Conservation (phyloP, 371 early-diverging fungal genomes). For the Smittium culicis region DNA sequence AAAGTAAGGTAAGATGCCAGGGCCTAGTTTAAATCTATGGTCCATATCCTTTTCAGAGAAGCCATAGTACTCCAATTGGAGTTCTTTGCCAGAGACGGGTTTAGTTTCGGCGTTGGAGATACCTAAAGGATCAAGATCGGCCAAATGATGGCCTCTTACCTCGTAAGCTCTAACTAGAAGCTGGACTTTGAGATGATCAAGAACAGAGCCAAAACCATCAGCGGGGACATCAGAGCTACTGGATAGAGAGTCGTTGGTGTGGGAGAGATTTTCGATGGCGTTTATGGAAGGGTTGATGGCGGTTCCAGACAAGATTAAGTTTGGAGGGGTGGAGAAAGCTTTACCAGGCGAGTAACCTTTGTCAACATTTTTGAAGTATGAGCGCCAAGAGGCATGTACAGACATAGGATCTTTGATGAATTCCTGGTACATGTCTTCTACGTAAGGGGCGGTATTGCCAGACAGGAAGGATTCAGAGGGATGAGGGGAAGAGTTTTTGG, state of each 20-base stretch:
- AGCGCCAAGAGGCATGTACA: conserved; percentile 93
- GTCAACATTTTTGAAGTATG: conserved; percentile 84
- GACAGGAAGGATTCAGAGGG: conserved; percentile 51
- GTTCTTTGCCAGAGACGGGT: conserved; percentile 57
- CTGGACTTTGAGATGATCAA: conserved; percentile 96
- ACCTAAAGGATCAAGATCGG: conserved; percentile 83
- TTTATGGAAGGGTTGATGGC: conserved; percentile 49
- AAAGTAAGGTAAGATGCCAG: conserved; percentile 88
- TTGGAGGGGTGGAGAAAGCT: conserved; percentile 70
- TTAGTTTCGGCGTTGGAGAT: conserved; percentile 50
- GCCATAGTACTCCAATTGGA: conserved; percentile 76
- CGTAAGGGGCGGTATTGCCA: conserved; percentile 68
- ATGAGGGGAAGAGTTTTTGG: neutral
- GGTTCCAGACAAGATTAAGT: conserved; percentile 49
- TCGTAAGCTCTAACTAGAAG: conserved; percentile 94
- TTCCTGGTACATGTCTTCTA: conserved; percentile 91
- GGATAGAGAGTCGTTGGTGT: neutral
- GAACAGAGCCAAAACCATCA: conserved; percentile 40
- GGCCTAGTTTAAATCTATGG: conserved; percentile 77
- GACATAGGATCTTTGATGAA: conserved; percentile 80
- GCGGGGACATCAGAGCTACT: neutral
- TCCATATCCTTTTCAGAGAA: conserved; percentile 86
- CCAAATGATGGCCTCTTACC: conserved; percentile 90
- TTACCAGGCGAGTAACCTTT: conserved; percentile 51
- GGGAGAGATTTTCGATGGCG: conserved; percentile 12